Conservation (phyloP, 1,284 basidiomycete genomes). For the Microbotryomycetes sp. region DNA sequence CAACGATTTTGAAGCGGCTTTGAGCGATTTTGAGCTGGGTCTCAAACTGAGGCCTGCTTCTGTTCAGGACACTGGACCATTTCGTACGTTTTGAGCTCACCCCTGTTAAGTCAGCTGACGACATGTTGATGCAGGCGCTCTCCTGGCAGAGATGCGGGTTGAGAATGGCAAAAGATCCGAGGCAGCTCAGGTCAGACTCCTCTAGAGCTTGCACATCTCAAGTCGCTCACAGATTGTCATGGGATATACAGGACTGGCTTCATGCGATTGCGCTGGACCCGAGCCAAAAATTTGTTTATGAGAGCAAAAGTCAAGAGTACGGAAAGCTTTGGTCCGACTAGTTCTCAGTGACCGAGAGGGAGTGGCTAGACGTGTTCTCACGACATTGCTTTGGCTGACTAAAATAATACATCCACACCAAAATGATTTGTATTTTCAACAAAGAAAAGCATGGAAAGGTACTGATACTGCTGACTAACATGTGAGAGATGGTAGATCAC, state of each 20-base stretch:
- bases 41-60: constrained; percentile 1
- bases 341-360: neutral
- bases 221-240: too few relatives aligned
- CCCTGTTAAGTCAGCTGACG: neutral
- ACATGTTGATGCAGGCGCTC: neutral
- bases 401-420: too few relatives aligned
- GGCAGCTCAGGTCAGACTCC: too few relatives aligned
- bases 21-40: constrained; percentile 10
- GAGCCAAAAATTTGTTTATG: neutral
- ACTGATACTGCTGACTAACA: too few relatives aligned
- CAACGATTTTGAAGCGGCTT: constrained; percentile 13
- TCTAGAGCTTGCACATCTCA: too few relatives aligned
- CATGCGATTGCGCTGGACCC: neutral
- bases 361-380: neutral
- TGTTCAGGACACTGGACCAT: constrained; percentile 6
- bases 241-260: neutral
- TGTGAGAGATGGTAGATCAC: too few relatives aligned
- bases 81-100: constrained; percentile 5
- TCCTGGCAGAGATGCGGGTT: neutral
- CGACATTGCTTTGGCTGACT: too few relatives aligned
- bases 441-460: neutral
- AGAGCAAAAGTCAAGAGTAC: neutral
- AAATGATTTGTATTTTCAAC: too few relatives aligned
- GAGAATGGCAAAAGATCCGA: neutral
- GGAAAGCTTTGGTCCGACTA: neutral